phyloP scores from a whole-genome alignment of 768 basidiomycete species.

The Tricholoma furcatifolium region DNA sequence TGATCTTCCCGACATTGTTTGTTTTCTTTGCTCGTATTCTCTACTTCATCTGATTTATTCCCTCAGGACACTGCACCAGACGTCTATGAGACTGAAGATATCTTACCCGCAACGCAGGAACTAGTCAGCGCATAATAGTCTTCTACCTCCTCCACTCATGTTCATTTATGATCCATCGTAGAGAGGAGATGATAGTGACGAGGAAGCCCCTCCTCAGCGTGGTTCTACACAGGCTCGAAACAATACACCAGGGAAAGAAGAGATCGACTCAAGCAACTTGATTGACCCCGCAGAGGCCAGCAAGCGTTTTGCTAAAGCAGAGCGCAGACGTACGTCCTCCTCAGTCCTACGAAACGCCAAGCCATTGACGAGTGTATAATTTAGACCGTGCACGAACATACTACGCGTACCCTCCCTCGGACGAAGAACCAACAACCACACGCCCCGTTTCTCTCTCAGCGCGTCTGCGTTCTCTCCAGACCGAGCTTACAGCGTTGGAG shows the following conservation, averaged over 20 bases:
- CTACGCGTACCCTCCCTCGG: constrained; percentile 72
- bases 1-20: constrained; percentile 87
- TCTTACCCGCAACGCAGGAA: constrained; percentile 50
- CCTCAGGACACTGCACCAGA: constrained; percentile 85
- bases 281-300: constrained; percentile 68
- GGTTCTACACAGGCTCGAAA: constrained; percentile 35
- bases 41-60: neutral
- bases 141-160: constrained; percentile 1
- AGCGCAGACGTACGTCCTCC: constrained; percentile 53
- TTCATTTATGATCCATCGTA: constrained; percentile 23
- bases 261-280: constrained; percentile 65
- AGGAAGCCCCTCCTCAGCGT: constrained; percentile 51
- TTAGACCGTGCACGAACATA: constrained; percentile 53
- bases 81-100: constrained; percentile 89
- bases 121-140: constrained; percentile 40
- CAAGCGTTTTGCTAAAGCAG: constrained; percentile 69
- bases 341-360: neutral
- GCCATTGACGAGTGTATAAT: neutral
- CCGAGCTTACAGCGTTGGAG: constrained; percentile 81
- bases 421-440: constrained; percentile 35
- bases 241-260: constrained; percentile 51
- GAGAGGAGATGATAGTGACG: constrained; percentile 67
- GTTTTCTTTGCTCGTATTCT: constrained; percentile 27
- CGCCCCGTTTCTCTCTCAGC: constrained; percentile 50
- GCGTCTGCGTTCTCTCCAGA: constrained; percentile 65